A percentile compares a stretch with the other conserved stretches of the same genome.
Conservation (phyloP, 306 rosid species). For the Castanea sativa region DNA sequence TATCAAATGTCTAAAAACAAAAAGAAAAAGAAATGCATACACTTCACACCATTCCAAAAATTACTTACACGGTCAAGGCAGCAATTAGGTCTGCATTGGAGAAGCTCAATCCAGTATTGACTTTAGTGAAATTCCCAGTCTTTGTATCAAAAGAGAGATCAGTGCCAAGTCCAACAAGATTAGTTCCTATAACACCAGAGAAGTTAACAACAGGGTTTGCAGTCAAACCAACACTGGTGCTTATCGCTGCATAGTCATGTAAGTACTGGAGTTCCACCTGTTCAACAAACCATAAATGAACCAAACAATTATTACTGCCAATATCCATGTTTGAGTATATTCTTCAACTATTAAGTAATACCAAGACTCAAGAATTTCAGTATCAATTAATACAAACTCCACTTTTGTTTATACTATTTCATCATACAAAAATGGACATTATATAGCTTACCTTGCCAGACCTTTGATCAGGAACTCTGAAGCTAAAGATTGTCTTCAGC, state of each 20-base stretch:
- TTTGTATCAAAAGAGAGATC: slow-evolving; percentile 77
- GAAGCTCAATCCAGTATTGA: slow-evolving; percentile 66
- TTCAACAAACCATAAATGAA: slow-evolving; percentile 21
- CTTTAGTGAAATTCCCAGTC: slow-evolving; percentile 60
- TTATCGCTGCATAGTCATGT: slow-evolving; percentile 79
- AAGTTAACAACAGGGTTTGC: slow-evolving; percentile 80
- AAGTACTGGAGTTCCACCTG: slow-evolving; percentile 83
- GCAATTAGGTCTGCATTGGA: slow-evolving; percentile 64
- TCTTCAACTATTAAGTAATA: not conserved
- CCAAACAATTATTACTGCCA: slow-evolving; percentile 8
- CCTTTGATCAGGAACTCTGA: slow-evolving; percentile 84
- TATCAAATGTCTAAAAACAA: not conserved
- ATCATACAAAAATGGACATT: not conserved
- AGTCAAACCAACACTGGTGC: slow-evolving; percentile 77
- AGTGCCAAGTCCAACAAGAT: slow-evolving; percentile 59
- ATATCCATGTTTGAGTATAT: not conserved
- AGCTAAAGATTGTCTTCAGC: slow-evolving; percentile 67
- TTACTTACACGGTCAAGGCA: slow-evolving; percentile 68
- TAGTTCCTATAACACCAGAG: slow-evolving; percentile 75
- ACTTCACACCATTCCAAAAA: not conserved
- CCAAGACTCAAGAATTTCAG: not conserved
- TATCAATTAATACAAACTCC: not conserved
- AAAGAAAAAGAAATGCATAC: not conserved
- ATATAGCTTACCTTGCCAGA: slow-evolving; percentile 77
- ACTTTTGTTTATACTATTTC: not conserved